phyloP scores from a whole-genome alignment of 1,284 basidiomycete species.

The Ceratobasidium sp. region DNA sequence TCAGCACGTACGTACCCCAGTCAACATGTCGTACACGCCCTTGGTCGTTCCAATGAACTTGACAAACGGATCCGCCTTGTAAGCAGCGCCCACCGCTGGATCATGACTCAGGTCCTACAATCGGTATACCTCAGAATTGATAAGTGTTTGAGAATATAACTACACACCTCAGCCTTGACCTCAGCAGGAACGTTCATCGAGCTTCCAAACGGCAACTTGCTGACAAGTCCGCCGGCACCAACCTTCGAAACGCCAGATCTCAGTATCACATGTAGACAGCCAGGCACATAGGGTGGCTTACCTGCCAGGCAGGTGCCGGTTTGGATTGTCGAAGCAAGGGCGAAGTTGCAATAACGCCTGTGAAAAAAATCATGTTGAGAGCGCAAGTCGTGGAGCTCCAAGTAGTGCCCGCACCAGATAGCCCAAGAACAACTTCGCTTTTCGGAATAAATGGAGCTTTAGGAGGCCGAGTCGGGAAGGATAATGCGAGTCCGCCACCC shows the following conservation, averaged over 20 bases:
- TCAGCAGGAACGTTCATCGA: constrained; percentile 70
- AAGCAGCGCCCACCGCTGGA: constrained; percentile 41
- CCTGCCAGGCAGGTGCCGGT: constrained; percentile 68
- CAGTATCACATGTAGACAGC: neutral
- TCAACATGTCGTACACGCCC: constrained; percentile 44
- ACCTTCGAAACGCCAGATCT: neutral
- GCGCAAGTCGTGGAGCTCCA: constrained; percentile 49
- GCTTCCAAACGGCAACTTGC: constrained; percentile 64
- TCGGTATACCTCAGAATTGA: no score
- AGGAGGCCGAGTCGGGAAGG: constrained; percentile 67
- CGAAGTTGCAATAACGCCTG: constrained; percentile 79
- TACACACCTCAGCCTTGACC: constrained; percentile 69
- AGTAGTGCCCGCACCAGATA: constrained; percentile 18
- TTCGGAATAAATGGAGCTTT: constrained; percentile 54
- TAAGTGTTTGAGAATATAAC: no score
- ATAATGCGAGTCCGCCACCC: constrained; percentile 77
- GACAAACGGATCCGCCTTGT: constrained; percentile 46
- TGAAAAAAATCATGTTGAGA: constrained; percentile 63
- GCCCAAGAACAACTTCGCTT: constrained; percentile 27
- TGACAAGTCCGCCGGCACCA: constrained; percentile 66
- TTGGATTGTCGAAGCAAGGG: constrained; percentile 75
- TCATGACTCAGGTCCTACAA: constrained; percentile 46
- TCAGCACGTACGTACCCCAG: constrained; percentile 50
- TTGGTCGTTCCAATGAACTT: constrained; percentile 40
- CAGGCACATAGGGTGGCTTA: constrained; percentile 52